Evolutionary conservation across 1,284 basidiomycete species (phyloP).

Genomic region (Fereydounia khargensis): DNA sequence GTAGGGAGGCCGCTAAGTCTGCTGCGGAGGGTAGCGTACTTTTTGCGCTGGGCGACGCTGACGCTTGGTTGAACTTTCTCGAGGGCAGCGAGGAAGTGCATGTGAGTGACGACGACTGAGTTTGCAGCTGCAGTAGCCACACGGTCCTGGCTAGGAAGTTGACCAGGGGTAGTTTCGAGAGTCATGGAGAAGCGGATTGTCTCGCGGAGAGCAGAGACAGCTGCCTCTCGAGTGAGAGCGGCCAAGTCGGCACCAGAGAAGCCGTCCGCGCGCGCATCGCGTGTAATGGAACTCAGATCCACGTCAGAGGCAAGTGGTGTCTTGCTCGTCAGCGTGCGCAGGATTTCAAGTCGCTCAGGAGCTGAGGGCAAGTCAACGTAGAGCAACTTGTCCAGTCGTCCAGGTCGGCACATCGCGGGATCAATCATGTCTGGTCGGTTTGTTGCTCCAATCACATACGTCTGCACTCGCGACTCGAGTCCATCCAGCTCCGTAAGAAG

Average conservation of each 20-base stretch:
- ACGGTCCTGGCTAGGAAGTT: neutral
- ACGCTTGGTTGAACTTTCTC: constrained; percentile 86
- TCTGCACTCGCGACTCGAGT: constrained; percentile 77
- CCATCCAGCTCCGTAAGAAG: constrained; percentile 94
- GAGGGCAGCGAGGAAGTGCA: constrained; percentile 74
- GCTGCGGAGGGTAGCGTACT: constrained; percentile 62
- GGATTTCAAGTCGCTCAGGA: constrained; percentile 78
- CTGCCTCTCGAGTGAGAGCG: constrained; percentile 65
- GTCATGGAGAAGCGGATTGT: constrained; percentile 29
- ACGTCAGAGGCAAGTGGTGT: constrained; percentile 67
- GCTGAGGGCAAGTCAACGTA: constrained; percentile 87
- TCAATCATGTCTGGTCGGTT: constrained; percentile 99
- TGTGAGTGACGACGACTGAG: constrained; percentile 55
- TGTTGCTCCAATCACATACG: constrained; percentile 94
- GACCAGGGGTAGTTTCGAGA: constrained; percentile 1
- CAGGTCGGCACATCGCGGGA: constrained; percentile 95
- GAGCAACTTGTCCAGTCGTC: constrained; percentile 89
- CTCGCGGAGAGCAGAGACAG: constrained; percentile 75
- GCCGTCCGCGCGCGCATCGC: constrained; percentile 42
- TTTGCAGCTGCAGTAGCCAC: neutral
- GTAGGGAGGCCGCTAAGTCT: neutral
- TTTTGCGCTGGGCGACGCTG: constrained; percentile 71
- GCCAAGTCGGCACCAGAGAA: constrained; percentile 55
- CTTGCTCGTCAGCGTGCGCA: constrained; percentile 64
- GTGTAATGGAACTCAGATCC: constrained; percentile 32